Evolutionary conservation across 2,329 filamentous ascomycete genomes (phyloP).

Genomic region (Neoascochyta sp.): DNA sequence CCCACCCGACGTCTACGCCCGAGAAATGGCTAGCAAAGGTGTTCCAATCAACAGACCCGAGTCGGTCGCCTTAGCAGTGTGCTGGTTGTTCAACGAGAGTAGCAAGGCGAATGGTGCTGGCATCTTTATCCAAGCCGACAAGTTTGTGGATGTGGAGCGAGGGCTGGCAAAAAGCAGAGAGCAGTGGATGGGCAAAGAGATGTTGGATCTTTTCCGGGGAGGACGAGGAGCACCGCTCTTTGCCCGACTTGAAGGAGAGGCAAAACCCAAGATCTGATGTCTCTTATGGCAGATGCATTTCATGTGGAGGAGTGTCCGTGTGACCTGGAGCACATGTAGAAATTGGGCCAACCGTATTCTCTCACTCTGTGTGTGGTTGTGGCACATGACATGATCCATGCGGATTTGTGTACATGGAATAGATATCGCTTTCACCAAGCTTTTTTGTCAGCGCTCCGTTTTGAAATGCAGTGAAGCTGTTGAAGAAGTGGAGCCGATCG

Average conservation of each 20-base stretch:
- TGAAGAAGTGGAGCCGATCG: too few relatives aligned
- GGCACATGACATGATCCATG: too few relatives aligned
- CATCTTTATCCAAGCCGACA: constrained; percentile 45
- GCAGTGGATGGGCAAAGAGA: constrained; percentile 50
- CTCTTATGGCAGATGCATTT: too few relatives aligned
- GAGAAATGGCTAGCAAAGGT: constrained; percentile 43
- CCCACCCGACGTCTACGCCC: constrained; percentile 40
- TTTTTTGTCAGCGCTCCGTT: too few relatives aligned
- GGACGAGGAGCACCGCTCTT: constrained; percentile 39
- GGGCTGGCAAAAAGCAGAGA: constrained; percentile 46
- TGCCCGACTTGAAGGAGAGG: constrained; percentile 20
- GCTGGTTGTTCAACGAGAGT: constrained; percentile 45
- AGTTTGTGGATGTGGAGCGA: constrained; percentile 44
- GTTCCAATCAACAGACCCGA: constrained; percentile 49
- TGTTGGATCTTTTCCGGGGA: constrained; percentile 48
- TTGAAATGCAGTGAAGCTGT: constrained; percentile 1
- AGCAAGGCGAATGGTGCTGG: constrained; percentile 46
- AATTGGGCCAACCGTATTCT: too few relatives aligned
- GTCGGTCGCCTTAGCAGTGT: constrained; percentile 45
- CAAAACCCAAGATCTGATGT: constrained; percentile 24
- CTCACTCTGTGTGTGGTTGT: too few relatives aligned
- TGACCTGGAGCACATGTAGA: too few relatives aligned
- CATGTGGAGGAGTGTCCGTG: too few relatives aligned
- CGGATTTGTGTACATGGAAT: too few relatives aligned
- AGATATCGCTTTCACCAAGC: too few relatives aligned